Evolutionary conservation across 371 early-diverging fungal species (phyloP), one percentile per base, ranked within the genome.

Genomic region (Apophysomyces ossiformis): DNA sequence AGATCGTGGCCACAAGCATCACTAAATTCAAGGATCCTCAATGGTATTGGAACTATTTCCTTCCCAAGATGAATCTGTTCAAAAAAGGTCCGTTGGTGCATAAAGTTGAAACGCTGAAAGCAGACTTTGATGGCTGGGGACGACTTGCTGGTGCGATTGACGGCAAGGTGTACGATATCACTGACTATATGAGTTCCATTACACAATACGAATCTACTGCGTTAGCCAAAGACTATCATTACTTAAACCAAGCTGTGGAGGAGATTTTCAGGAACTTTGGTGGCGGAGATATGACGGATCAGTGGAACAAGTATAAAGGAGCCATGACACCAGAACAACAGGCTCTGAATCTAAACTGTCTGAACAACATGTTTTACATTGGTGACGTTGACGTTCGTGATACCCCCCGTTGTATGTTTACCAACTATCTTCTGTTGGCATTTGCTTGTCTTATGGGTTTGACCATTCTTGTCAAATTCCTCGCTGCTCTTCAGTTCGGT

Each of bases 381-480:
- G 99, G 98, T 35, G 89, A 91, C 45, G 85, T 97, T 6, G 98
- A 97, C 73, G 79, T 85, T 43, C 92, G 97, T 41, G 87, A 92
- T 41, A 84, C 93, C 4, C 74, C 89, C 21, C 85, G 85, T 21
- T 98, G 99, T 79, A 85, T 87, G 68, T 92, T 97, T 76, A 89
- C 94, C 58, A 95, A 96, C 77, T 95, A 93, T 69, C 84, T 97
- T 60, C 77, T 97, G 50, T 77, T 97, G 54, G 86, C 89, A 4
- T 84, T 89, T 37, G 92, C 97, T 11, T 74, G 87, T 50, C 67
- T 97, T 47, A 85, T 98, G 74, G 89, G 92, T 32, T 70, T 88
- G 63, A 91, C 96, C n/a, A 94, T 97, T 50, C 81, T 89, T 44
- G 86, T 97, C 82, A 97, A 97, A 81, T 96, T 95, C 64, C 80